Conservation (phyloP, 352 stramenopile species). For the Pythium myriotylum region DNA sequence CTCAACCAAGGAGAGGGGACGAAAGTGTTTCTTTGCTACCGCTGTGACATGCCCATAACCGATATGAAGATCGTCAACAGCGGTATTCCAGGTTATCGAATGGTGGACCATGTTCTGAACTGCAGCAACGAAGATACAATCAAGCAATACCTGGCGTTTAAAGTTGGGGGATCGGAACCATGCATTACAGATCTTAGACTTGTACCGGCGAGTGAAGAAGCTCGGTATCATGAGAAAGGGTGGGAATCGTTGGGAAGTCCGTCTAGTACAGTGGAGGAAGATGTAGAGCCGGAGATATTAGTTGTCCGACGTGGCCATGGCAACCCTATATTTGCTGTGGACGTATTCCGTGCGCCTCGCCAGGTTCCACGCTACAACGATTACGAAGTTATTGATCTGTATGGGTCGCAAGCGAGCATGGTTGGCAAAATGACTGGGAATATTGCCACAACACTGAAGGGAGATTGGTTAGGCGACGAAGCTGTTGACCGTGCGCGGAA, state of each 20-base stretch:
- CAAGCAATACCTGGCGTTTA: conserved; percentile 84
- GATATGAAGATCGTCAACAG: conserved; percentile 86
- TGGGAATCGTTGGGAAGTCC: conserved; percentile 78
- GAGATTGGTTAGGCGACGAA: conserved; percentile 81
- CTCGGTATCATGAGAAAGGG: conserved; percentile 46
- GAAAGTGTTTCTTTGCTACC: conserved; percentile 87
- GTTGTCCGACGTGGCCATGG: conserved; percentile 80
- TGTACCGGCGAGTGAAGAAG: conserved; percentile 47
- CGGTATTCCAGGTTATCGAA: conserved; percentile 82
- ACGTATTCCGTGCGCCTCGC: conserved; percentile 83
- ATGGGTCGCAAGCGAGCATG: conserved; percentile 20
- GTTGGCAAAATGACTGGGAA: neutral
- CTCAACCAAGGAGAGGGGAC: conserved; percentile 84
- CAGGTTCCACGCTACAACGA: conserved; percentile 89
- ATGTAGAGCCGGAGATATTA: conserved; percentile 40
- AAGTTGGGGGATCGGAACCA: conserved; percentile 79
- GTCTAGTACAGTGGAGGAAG: conserved; percentile 35
- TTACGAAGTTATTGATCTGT: conserved; percentile 86
- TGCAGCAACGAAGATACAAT: conserved; percentile 60
- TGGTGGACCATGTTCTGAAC: conserved; percentile 81
- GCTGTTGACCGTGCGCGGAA: conserved; percentile 67
- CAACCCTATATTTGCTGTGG: conserved; percentile 86
- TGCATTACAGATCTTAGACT: conserved; percentile 82
- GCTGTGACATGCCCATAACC: conserved; percentile 88
- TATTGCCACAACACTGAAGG: conserved; percentile 35